Evolutionary conservation across 2,329 filamentous ascomycete genomes (phyloP).

Genomic region (Helotiales sp.): DNA sequence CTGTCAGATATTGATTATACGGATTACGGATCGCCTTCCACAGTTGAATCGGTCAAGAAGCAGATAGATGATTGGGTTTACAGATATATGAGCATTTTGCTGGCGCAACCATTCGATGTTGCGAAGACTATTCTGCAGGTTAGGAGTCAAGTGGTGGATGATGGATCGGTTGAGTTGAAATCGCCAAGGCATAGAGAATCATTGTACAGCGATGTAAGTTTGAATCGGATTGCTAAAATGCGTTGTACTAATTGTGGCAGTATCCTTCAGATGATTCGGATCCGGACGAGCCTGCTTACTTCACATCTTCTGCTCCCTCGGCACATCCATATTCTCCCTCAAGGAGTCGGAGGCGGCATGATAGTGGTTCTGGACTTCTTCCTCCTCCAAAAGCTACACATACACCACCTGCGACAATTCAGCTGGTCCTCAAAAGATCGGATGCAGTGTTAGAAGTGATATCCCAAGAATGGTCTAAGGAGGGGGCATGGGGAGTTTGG

Average conservation of each 20-base stretch:
- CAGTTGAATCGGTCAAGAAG: conserved; percentile 74
- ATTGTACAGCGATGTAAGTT: conserved; percentile 36
- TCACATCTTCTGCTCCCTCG: conserved; percentile 64
- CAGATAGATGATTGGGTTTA: conserved; percentile 85
- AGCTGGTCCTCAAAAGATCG: conserved; percentile 72
- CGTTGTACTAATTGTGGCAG: conserved; percentile 37
- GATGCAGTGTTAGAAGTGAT: conserved; percentile 88
- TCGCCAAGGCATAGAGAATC: conserved; percentile 33
- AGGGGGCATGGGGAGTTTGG: conserved; percentile 92
- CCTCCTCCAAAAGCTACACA: conserved; percentile 44
- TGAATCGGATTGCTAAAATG: conserved; percentile 6
- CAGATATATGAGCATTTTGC: conserved; percentile 87
- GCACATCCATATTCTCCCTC: conserved; percentile 49
- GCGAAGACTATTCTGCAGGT: conserved; percentile 93
- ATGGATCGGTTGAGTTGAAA: conserved; percentile 31
- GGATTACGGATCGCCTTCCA: conserved; percentile 80
- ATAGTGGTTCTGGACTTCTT: conserved; percentile 36
- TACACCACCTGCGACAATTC: conserved; percentile 53
- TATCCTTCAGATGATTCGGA: conserved; percentile 70
- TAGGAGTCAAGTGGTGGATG: conserved; percentile 53
- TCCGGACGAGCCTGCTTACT: conserved; percentile 81
- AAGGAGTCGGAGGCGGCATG: conserved; percentile 44
- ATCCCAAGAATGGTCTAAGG: conserved; percentile 84
- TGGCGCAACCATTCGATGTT: conserved; percentile 96
- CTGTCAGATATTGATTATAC: conserved; percentile 92